Evolutionary conservation across 108 stramenopile species (phyloP), one percentile per base, ranked within the genome.

Genomic region (Mayamaea pseudoterrestris): DNA sequence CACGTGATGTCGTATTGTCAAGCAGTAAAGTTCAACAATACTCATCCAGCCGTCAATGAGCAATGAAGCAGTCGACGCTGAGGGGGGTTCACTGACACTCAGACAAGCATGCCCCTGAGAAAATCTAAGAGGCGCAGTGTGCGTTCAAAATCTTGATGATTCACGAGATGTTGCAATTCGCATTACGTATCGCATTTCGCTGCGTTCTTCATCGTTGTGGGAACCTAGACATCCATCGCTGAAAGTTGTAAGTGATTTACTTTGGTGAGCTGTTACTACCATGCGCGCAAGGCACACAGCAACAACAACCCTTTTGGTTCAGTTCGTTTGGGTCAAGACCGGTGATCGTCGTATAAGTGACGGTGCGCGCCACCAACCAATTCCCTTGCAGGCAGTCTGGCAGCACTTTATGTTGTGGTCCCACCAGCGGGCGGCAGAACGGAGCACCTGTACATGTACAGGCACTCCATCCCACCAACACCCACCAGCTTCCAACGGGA

Each of bases 181-280:
- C 92, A 93, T 81, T 88, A 86, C 85, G 84, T 89, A 87, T 93
- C 85, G 82, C 92, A 90, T 90, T 93, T 93, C 85, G 92, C 92
- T 93, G 92, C 85, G 92, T 90, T 90, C 92, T 93, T 93, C 92
- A 93, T 93, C 87, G 87, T 84, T 90, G 82, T 85, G 83, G 80
- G 87, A 93, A 66, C 92, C 92, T 77, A 93, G 92, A 90, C 82
- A 93, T 93, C 87, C 92, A 73, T 84, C 65, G 92, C 85, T 89
- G 83, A 87, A 87, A 93, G 87, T 93, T 77, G 72, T 91, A 75
- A 58, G 53, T 49, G 45, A 65, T 7, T 39, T 20, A 39, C 3
- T 39, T 39, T 20, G 37, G 37, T 39, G 16, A 18, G 3, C 9
- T 34, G 32, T 39, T 8, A 20, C 5, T 18, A 3, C 20, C 37